These are phyloP conservation scores for Purpureocillium takamizusanense DNA, from an alignment of 2,329 filamentous ascomycete species.

Conservation along the genomic window DNA sequence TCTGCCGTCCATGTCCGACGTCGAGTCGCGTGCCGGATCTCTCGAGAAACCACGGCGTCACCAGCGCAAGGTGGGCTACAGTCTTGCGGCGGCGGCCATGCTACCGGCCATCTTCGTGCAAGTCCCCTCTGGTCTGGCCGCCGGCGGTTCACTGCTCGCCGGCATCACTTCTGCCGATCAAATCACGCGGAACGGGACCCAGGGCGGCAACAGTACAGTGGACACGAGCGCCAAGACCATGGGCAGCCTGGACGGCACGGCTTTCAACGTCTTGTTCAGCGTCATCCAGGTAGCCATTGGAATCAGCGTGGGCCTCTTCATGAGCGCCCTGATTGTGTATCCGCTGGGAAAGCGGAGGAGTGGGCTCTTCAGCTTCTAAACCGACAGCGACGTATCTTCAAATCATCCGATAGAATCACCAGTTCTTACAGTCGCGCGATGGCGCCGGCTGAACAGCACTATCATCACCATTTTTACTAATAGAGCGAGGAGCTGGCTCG, in stretches of 20 bases:
- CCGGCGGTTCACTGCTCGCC: conserved; percentile 47
- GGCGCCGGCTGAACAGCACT: too few relatives aligned
- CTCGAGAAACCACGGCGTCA: conserved; percentile 16
- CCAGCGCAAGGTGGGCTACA: conserved; percentile 52
- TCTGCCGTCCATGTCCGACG: conserved; percentile 18
- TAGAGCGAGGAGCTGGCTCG: too few relatives aligned
- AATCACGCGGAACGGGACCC: conserved; percentile 33
- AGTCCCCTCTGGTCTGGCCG: conserved; percentile 54
- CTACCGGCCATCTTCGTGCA: conserved; percentile 77
- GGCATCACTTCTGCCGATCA: conserved; percentile 48
- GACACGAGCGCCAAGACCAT: conserved; percentile 8
- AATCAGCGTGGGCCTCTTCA: conserved; percentile 51
- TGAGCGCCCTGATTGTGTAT: conserved; percentile 47
- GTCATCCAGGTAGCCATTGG: conserved; percentile 54
- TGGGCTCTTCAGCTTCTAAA: conserved; percentile 44
- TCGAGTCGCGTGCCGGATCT: conserved; percentile 19
- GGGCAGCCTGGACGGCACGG: conserved; percentile 30
- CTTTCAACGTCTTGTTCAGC: conserved; percentile 45
- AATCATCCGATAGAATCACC: too few relatives aligned
- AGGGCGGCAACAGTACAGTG: neutral
- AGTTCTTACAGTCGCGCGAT: too few relatives aligned
- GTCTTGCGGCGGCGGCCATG: conserved; percentile 75
- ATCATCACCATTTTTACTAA: too few relatives aligned
- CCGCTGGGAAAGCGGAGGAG: conserved; percentile 49
- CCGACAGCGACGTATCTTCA: neutral